These are phyloP conservation scores for Mortierella sp. DNA, from an alignment of 371 early-diverging fungal genomes.

Conservation along the genomic window DNA sequence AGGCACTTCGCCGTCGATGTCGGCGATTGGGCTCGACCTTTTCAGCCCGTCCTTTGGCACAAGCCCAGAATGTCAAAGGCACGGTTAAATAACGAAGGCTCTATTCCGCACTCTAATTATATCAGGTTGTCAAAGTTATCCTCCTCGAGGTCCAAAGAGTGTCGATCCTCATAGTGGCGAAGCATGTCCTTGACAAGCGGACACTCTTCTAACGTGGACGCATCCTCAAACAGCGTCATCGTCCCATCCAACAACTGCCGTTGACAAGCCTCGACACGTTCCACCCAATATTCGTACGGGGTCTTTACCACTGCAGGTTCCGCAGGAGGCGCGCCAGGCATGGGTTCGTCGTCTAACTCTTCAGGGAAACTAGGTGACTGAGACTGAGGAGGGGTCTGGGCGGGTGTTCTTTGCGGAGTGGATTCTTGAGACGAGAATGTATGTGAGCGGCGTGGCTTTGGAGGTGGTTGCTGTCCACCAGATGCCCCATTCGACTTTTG, in stretches of 20 bases:
- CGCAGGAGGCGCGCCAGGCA: not conserved
- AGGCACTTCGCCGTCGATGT: too few species aligned
- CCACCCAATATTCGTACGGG: constrained; percentile 23
- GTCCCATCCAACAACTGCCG: constrained; percentile 10
- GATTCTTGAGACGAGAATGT: not conserved
- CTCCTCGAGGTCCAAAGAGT: not conserved
- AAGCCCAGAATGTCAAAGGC: not conserved
- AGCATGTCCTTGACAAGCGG: constrained; percentile 9
- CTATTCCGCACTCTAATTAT: not conserved
- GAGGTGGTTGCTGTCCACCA: not conserved
- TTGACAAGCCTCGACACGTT: constrained; percentile 23
- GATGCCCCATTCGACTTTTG: not conserved
- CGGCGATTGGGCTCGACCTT: too few species aligned
- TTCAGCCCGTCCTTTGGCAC: not conserved
- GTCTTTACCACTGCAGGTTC: constrained; percentile 15
- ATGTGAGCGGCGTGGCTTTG: not conserved
- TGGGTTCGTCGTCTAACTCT: constrained; percentile 1
- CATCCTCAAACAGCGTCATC: constrained; percentile 23
- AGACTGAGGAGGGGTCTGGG: not conserved
- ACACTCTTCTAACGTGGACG: constrained; percentile 10
- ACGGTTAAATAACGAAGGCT: not conserved
- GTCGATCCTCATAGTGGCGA: not conserved
- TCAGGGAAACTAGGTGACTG: not conserved
- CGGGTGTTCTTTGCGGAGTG: not conserved
- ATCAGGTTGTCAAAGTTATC: not conserved